These are phyloP conservation scores for Micractinium sp. DNA, from an alignment of 139 green algal genomes.

Conservation along the genomic window DNA sequence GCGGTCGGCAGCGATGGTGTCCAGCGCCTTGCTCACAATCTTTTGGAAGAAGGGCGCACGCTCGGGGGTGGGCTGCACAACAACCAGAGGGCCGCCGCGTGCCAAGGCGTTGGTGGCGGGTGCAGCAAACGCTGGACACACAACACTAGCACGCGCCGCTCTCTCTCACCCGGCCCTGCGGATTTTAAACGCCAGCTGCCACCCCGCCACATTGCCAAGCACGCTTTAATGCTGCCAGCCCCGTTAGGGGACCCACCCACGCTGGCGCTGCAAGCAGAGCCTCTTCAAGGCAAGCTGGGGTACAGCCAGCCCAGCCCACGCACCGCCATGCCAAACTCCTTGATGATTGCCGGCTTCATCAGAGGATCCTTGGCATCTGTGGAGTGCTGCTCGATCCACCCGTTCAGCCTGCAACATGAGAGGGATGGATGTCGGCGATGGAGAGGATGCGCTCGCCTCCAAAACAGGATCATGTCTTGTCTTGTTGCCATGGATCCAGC, in stretches of 20 bases:
- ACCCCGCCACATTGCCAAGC: too few species aligned
- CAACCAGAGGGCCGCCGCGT: too few species aligned
- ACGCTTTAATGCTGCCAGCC: too few species aligned
- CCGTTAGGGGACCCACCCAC: not conserved
- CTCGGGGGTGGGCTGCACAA: constrained; percentile 29
- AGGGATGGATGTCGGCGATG: not conserved
- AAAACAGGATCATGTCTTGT: too few species aligned
- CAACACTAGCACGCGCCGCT: too few species aligned
- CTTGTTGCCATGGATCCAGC: too few species aligned
- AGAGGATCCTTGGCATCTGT: constrained; percentile 32
- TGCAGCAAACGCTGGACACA: too few species aligned
- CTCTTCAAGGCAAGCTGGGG: not conserved
- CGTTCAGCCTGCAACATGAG: not conserved
- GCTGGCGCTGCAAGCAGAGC: not conserved
- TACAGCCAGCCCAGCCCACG: not conserved
- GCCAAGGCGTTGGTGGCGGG: too few species aligned
- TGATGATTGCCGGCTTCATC: constrained; percentile 42
- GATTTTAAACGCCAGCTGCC: too few species aligned
- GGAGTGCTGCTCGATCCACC: constrained; percentile 53
- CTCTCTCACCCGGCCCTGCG: too few species aligned
- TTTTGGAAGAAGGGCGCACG: constrained; percentile 42
- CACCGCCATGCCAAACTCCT: constrained; percentile 34
- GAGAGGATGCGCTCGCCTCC: too few species aligned
- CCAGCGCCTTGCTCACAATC: not conserved
- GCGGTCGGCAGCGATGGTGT: not conserved